These are phyloP conservation scores for Apophysomyces ossiformis DNA, from an alignment of 371 early-diverging fungal genomes.

Conservation along the genomic window DNA sequence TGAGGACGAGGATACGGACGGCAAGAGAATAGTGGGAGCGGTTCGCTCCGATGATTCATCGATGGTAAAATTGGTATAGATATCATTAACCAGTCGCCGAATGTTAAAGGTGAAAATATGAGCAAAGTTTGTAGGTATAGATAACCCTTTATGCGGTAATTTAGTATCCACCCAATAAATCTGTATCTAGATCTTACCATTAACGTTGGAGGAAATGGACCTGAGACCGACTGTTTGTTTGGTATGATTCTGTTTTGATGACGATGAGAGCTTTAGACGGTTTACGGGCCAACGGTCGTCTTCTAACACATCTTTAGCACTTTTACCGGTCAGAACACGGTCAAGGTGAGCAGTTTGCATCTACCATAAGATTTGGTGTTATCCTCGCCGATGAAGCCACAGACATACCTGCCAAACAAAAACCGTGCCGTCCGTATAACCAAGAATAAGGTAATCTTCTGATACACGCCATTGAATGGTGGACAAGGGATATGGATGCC, in stretches of 20 bases:
- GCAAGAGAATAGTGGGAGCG: conserved; percentile 22
- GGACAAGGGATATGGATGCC: conserved; percentile 56
- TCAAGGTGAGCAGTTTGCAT: conserved; percentile 79
- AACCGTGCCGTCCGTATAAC: conserved; percentile 65
- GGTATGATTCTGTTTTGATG: conserved; percentile 11
- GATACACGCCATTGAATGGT: conserved; percentile 72
- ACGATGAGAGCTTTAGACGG: conserved; percentile 32
- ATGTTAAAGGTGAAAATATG: conserved; percentile 48
- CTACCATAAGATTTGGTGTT: conserved; percentile 31
- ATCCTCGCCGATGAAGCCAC: background rate
- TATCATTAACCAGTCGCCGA: conserved; percentile 45
- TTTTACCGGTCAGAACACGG: conserved; percentile 63
- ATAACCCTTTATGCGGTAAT: conserved; percentile 11
- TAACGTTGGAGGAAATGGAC: conserved; percentile 32
- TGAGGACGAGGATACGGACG: conserved; percentile 39
- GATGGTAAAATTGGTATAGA: conserved; percentile 26
- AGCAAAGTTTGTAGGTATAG: conserved; percentile 30
- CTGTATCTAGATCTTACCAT: conserved; percentile 19
- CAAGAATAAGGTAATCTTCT: conserved; percentile 73
- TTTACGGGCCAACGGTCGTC: conserved; percentile 62
- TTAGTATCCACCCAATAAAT: background rate
- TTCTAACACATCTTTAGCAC: conserved; percentile 58
- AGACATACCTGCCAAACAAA: conserved; percentile 78
- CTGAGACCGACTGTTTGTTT: conserved; percentile 36
- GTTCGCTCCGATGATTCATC: background rate